These are phyloP conservation scores for Teratosphaeria zuluensis DNA, from an alignment of 2,329 filamentous ascomycete genomes.

Conservation along the genomic window DNA sequence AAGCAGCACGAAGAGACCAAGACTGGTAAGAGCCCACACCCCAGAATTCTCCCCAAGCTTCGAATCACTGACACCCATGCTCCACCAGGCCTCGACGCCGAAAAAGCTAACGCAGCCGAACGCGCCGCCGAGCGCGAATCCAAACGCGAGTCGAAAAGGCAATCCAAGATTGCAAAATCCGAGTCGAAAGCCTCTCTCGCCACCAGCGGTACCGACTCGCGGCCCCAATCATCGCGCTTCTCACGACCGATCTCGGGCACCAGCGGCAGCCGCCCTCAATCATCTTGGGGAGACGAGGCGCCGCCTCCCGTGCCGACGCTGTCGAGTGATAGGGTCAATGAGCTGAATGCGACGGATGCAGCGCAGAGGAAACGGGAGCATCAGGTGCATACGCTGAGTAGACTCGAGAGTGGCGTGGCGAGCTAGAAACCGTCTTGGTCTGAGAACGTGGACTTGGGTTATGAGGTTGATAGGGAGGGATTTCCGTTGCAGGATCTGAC, in stretches of 20 bases:
- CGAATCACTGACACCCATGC: not conserved
- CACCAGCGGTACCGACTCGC: not conserved
- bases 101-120: slow-evolving; percentile 28
- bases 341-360: not conserved
- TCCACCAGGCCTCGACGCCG: slow-evolving; percentile 26
- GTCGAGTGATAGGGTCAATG: not conserved
- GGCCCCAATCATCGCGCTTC: not conserved
- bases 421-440: not conserved
- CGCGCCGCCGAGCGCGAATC: slow-evolving; percentile 15
- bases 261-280: not conserved
- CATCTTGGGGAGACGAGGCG: not conserved
- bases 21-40: slow-evolving; percentile 25
- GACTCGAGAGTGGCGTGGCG: slow-evolving; percentile 2
- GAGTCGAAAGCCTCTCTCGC: not conserved
- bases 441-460: not conserved
- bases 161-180: not conserved
- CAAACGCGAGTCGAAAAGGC: slow-evolving; percentile 11
- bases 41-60: not conserved
- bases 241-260: not conserved
- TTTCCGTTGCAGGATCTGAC: not conserved
- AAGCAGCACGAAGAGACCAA: slow-evolving; percentile 39
- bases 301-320: not conserved
- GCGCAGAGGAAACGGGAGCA: not conserved
- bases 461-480: not conserved
- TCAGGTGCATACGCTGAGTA: not conserved